Conservation (phyloP, 306 rosid species). For the Castanopsis chinensis region DNA sequence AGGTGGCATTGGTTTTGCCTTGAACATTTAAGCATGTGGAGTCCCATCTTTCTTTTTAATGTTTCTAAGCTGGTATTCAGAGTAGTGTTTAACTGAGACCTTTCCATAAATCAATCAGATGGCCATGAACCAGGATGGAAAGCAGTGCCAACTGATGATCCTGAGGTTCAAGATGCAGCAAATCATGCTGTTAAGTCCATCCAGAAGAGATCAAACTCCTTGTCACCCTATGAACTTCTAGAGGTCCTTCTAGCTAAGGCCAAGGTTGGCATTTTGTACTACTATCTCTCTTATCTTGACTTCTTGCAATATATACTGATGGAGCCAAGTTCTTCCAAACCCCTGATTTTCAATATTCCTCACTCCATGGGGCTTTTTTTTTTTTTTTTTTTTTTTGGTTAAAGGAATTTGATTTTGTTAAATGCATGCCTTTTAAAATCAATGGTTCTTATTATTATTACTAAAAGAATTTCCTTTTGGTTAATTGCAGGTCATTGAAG, state of each 20-base stretch:
- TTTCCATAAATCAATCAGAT: slow-evolving; percentile 20
- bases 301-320: background rate
- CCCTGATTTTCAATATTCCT: background rate
- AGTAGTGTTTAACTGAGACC: background rate
- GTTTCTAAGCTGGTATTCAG: slow-evolving; percentile 8
- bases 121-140: slow-evolving; percentile 33
- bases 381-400: background rate
- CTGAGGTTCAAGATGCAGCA: slow-evolving; percentile 49
- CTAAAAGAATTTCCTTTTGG: background rate
- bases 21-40: background rate
- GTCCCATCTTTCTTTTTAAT: background rate
- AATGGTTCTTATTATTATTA: background rate
- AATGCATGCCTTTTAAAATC: background rate
- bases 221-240: slow-evolving; percentile 35
- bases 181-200: slow-evolving; percentile 37
- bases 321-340: background rate
- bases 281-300: background rate
- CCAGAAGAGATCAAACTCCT: slow-evolving; percentile 27
- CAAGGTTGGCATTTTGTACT: slow-evolving; percentile 27
- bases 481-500: slow-evolving; percentile 44
- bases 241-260: slow-evolving; percentile 41
- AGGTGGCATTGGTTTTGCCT: background rate
- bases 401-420: background rate
- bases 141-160: slow-evolving; percentile 30
- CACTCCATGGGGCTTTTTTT: background rate